Evolutionary conservation across 495 filamentous ascomycete genomes (phyloP).

Genomic region (Evernia prunastri): DNA sequence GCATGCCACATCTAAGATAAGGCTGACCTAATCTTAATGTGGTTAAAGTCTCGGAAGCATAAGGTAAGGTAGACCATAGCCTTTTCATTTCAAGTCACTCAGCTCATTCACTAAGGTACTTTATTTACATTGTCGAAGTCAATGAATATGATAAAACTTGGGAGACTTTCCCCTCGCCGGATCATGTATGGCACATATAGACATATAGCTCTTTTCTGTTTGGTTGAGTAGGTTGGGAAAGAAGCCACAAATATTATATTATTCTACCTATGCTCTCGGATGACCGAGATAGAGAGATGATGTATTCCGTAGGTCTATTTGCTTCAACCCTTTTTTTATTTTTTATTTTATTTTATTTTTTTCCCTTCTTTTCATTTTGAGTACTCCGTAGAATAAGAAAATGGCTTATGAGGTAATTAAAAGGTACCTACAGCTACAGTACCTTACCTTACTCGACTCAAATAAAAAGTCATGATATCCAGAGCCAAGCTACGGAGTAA

Average conservation of each 20-base stretch:
- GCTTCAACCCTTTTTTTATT: background rate
- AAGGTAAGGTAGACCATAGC: no score
- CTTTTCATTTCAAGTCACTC: no score
- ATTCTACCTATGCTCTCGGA: background rate
- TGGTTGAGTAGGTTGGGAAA: background rate
- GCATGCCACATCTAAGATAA: background rate
- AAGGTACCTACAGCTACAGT: no score
- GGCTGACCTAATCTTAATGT: no score
- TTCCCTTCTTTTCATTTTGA: no score
- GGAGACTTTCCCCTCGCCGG: background rate
- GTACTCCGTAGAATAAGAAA: no score
- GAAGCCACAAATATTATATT: background rate
- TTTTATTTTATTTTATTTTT: background rate
- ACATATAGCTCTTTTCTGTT: background rate
- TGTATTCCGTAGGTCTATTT: background rate
- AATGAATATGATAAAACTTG: background rate
- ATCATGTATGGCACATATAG: background rate
- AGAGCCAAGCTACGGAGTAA: no score
- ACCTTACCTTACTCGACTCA: no score
- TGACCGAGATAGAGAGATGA: background rate
- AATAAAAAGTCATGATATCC: background rate
- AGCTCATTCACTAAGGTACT: no score
- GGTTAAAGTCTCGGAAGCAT: background rate
- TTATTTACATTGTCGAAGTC: no score
- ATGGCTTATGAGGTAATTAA: background rate